These are phyloP conservation scores for Cyclotella baltica DNA, from an alignment of 108 stramenopile species.

Conservation along the genomic window DNA sequence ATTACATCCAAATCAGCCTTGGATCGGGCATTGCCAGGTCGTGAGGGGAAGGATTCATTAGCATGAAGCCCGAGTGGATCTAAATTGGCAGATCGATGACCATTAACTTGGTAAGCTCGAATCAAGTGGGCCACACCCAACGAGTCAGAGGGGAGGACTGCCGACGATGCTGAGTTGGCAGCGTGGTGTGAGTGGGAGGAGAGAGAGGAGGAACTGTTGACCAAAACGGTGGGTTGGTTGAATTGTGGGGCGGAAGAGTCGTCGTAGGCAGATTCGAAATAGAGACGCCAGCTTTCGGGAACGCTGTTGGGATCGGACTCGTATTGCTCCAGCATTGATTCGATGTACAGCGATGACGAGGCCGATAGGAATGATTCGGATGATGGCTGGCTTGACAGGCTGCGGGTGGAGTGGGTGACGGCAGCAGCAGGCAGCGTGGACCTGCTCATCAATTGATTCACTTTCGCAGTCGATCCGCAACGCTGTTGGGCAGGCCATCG, in stretches of 20 bases:
- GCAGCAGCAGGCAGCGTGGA: neutral
- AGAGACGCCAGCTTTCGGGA: constrained; percentile 64
- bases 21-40: constrained; percentile 62
- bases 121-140: constrained; percentile 94
- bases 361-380: constrained; percentile 71
- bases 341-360: constrained; percentile 80
- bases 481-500: no score
- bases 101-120: constrained; percentile 97
- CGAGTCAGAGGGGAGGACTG: no score
- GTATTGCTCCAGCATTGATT: constrained; percentile 85
- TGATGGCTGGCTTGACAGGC: neutral
- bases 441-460: neutral
- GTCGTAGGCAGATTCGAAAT: constrained; percentile 14
- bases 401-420: neutral
- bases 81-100: constrained; percentile 94
- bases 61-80: constrained; percentile 95
- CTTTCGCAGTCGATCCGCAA: no score
- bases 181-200: constrained; percentile 28
- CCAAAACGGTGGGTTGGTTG: constrained; percentile 48
- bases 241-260: constrained; percentile 7
- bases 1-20: constrained; percentile 27
- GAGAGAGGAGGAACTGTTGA: constrained; percentile 34
- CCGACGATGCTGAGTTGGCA: no score
- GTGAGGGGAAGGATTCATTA: constrained; percentile 80
- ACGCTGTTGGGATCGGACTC: constrained; percentile 72